A percentile compares a stretch with the other conserved stretches of the same genome.
These are phyloP conservation scores for Paraleonurus japonicus DNA, from an alignment of 257 asterid genomes.

Conservation along the genomic window DNA sequence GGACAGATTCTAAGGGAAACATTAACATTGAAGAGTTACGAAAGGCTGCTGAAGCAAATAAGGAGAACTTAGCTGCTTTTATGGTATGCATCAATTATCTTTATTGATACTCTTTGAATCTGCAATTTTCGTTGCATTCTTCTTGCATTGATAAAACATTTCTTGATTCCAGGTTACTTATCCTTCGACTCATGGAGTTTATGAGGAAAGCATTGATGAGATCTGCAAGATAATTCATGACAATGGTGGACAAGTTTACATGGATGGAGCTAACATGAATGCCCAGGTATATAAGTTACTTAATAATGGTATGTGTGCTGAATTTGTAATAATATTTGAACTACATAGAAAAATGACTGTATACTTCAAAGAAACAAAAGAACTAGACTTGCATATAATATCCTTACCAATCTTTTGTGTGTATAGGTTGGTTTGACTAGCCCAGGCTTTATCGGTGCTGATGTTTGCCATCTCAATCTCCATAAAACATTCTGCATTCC, in stretches of 20 bases:
- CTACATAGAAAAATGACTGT: background rate
- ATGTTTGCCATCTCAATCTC: slow-evolving; percentile 98
- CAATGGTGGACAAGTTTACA: slow-evolving; percentile 98
- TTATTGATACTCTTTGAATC: background rate
- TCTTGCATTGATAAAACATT: background rate
- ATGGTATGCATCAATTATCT: slow-evolving; percentile 53
- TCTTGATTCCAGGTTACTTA: slow-evolving; percentile 71
- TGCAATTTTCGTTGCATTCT: slow-evolving; percentile 12
- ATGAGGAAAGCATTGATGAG: slow-evolving; percentile 97
- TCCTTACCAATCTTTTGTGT: slow-evolving; percentile 15
- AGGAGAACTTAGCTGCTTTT: slow-evolving; percentile 82
- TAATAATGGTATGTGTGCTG: background rate
- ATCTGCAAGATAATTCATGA: slow-evolving; percentile 94
- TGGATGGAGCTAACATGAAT: slow-evolving; percentile 99
- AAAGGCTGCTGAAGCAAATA: slow-evolving; percentile 84
- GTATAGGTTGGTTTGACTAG: slow-evolving; percentile 92
- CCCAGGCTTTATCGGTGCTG: slow-evolving; percentile 97
- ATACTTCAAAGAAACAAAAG: background rate
- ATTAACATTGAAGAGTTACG: slow-evolving; percentile 84
- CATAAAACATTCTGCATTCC: slow-evolving; percentile 98
- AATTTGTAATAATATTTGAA: background rate
- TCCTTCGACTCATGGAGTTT: slow-evolving; percentile 99
- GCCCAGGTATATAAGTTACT: slow-evolving; percentile 68
- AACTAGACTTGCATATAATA: background rate
- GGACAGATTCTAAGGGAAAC: slow-evolving; percentile 97